Conservation (phyloP, 345 rosid genomes). For the Moringa oleifera region DNA sequence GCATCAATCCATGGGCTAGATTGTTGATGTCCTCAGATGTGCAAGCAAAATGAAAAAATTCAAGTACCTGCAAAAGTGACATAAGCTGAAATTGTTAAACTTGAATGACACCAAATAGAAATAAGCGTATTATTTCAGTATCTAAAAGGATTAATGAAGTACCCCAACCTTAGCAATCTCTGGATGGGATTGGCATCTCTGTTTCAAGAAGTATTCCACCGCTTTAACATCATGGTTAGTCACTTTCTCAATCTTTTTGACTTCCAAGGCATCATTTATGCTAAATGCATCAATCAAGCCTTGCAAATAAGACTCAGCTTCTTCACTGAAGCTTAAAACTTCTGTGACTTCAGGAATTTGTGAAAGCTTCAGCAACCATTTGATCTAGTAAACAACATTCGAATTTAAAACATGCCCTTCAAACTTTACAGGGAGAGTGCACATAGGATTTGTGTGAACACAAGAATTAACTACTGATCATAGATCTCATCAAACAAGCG, state of each 20-base stretch:
- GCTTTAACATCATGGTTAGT: slow-evolving; percentile 97
- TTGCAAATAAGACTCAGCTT: slow-evolving; percentile 56
- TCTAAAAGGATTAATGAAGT: background rate
- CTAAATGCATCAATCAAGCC: slow-evolving; percentile 60
- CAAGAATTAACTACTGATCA: no score
- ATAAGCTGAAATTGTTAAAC: background rate
- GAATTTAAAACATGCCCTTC: slow-evolving; percentile 10
- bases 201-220: slow-evolving; percentile 88
- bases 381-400: slow-evolving; percentile 38
- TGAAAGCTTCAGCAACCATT: slow-evolving; percentile 89
- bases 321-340: slow-evolving; percentile 78
- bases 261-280: slow-evolving; percentile 69
- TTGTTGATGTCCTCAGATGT: slow-evolving; percentile 97
- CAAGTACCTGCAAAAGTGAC: slow-evolving; percentile 53
- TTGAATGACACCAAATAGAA: background rate
- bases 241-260: slow-evolving; percentile 72
- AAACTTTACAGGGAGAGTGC: background rate
- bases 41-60: slow-evolving; percentile 95
- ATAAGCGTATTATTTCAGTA: background rate
- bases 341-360: slow-evolving; percentile 63
- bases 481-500: no score
- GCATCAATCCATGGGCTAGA: slow-evolving; percentile 88
- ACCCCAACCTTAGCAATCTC: slow-evolving; percentile 70
- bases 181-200: slow-evolving; percentile 69
- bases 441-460: background rate